phyloP scores from a whole-genome alignment of 1,284 basidiomycete species.

The Mycena sp. region DNA sequence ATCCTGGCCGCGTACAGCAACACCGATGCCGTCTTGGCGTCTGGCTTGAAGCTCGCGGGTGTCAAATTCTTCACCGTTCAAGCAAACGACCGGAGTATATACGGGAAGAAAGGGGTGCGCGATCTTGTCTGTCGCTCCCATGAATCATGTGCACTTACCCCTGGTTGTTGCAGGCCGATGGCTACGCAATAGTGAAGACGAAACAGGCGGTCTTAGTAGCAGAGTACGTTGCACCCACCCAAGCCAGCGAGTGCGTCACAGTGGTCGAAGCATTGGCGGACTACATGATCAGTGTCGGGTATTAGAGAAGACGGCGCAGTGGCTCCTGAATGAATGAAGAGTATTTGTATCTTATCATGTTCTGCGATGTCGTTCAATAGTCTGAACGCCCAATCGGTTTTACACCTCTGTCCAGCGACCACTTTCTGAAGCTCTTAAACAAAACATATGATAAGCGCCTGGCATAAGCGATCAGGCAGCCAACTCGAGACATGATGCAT shows the following conservation, averaged over 20 bases:
- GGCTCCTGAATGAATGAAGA: conserved; percentile 17
- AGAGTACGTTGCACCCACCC: conserved; percentile 77
- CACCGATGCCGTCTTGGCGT: conserved; percentile 55
- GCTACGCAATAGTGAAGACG: conserved; percentile 87
- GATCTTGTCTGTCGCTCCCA: neutral
- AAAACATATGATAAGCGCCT: too few species aligned
- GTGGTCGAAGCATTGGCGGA: conserved; percentile 83
- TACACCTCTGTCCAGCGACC: too few species aligned
- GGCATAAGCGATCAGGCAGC: too few species aligned
- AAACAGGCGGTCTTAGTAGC: conserved; percentile 89
- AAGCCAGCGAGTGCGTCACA: conserved; percentile 78
- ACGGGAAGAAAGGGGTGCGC: conserved; percentile 84
- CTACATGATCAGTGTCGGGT: conserved; percentile 76
- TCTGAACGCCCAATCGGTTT: too few species aligned
- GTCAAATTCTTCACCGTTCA: conserved; percentile 85
- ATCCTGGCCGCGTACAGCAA: conserved; percentile 66
- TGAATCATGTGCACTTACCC: conserved; percentile 17
- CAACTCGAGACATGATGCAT: too few species aligned
- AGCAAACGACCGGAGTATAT: conserved; percentile 70
- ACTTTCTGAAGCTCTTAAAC: too few species aligned
- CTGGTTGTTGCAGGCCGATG: conserved; percentile 69
- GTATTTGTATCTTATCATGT: conserved; percentile 28
- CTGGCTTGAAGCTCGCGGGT: conserved; percentile 76
- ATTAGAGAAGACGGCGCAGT: conserved; percentile 48
- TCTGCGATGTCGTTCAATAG: neutral